These are phyloP conservation scores for Panellus pusillus DNA, from an alignment of 768 basidiomycete genomes.

Conservation along the genomic window DNA sequence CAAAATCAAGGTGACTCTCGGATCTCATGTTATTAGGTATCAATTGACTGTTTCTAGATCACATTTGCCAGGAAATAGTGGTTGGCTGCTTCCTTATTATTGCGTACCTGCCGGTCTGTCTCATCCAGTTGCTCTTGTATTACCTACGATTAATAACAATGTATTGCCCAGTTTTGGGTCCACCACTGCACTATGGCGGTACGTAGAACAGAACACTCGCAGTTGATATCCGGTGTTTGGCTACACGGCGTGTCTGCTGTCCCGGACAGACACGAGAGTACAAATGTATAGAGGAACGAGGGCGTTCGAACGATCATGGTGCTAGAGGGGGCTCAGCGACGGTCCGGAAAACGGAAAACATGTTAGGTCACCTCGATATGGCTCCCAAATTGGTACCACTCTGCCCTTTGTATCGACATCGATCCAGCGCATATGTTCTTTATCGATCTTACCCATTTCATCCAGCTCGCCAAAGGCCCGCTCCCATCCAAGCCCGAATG, in stretches of 20 bases:
- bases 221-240: too few relatives aligned
- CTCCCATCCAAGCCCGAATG: conserved; percentile 65
- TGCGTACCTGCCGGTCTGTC: conserved; percentile 11
- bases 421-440: conserved; percentile 52
- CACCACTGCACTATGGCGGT: not conserved
- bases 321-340: too few relatives aligned
- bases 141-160: conserved; percentile 12
- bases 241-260: too few relatives aligned
- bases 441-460: conserved; percentile 46
- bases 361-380: conserved; percentile 45
- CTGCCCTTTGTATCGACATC: conserved; percentile 63
- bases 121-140: conserved; percentile 3
- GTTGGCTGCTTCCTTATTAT: not conserved
- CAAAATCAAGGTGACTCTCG: conserved; percentile 83
- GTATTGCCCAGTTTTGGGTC: conserved; percentile 2
- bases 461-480: conserved; percentile 57
- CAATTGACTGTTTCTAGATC: conserved; percentile 42
- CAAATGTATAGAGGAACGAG: not conserved
- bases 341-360: too few relatives aligned
- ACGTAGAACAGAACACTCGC: too few relatives aligned
- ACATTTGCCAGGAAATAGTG: conserved; percentile 72
- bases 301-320: not conserved
- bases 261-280: too few relatives aligned
- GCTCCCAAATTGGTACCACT: conserved; percentile 57
- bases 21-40: not conserved